Conservation (phyloP, 345 rosid species). For the Rubroshorea leprosula region DNA sequence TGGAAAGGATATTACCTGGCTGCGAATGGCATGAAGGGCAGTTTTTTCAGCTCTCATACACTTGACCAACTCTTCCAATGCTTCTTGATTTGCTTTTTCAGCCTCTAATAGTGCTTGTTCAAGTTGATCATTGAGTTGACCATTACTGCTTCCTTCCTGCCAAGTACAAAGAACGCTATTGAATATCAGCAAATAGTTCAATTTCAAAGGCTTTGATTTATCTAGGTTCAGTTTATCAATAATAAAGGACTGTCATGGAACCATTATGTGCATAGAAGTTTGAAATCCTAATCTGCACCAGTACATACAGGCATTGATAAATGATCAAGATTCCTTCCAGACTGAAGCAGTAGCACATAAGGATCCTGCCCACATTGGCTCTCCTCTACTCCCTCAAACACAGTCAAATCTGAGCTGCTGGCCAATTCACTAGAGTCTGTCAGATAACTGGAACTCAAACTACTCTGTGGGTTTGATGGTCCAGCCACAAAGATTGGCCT, state of each 20-base stretch:
- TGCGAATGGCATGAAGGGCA: conserved; percentile 26
- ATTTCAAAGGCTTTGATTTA: too few relatives aligned
- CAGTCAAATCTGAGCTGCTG: background rate
- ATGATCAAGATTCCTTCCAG: conserved; percentile 2
- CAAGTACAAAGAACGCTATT: conserved; percentile 4
- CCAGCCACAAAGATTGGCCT: conserved; percentile 6
- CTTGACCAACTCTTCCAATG: conserved; percentile 39
- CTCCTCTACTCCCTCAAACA: conserved; percentile 13
- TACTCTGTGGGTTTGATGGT: background rate
- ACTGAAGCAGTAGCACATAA: conserved; percentile 3
- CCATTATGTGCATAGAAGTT: background rate
- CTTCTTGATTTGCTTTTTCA: conserved; percentile 39
- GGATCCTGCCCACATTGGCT: conserved; percentile 11
- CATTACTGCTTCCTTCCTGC: conserved; percentile 32
- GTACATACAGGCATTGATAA: background rate
- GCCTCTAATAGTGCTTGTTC: conserved; percentile 33
- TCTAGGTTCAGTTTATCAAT: background rate
- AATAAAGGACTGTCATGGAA: background rate
- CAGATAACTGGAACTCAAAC: conserved; percentile 10
- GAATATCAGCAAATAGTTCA: background rate
- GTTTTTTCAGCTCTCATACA: conserved; percentile 41
- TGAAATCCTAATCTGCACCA: background rate
- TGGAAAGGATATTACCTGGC: conserved; percentile 27
- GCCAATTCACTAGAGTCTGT: background rate
- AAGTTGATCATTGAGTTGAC: conserved; percentile 31